Percentiles rank a stretch among this genome's conserved stretches.
Evolutionary conservation across 1,139 yeast genomes (phyloP).

Genomic region (Yamadazyma blattariae): DNA sequence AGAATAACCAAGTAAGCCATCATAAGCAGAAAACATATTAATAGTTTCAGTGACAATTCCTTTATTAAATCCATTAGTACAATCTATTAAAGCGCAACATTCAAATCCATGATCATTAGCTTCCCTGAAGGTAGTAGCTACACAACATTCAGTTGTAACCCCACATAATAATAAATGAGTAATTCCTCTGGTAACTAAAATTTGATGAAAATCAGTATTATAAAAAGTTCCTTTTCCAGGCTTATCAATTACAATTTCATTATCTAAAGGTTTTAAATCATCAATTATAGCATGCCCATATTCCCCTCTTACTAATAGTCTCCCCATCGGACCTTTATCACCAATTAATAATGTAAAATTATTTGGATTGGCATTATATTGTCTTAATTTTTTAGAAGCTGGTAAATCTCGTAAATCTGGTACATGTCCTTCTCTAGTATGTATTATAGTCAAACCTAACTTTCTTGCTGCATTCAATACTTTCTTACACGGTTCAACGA

Average conservation of each 20-base stretch:
- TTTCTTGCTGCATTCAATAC: slow-evolving; percentile 11
- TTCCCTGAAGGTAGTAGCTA: slow-evolving; percentile 14
- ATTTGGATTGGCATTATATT: slow-evolving; percentile 10
- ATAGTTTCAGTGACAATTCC: slow-evolving; percentile 11
- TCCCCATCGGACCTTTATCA: slow-evolving; percentile 15
- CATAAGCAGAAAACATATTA: slow-evolving; percentile 14
- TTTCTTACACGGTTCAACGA: slow-evolving; percentile 10
- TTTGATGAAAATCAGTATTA: slow-evolving; percentile 14
- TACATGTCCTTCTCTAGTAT: slow-evolving; percentile 14
- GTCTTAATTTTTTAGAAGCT: slow-evolving; percentile 10
- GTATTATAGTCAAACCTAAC: slow-evolving; percentile 11
- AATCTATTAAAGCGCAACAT: slow-evolving; percentile 12
- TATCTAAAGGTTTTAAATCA: slow-evolving; percentile 8
- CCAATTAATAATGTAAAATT: slow-evolving; percentile 12
- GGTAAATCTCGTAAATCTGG: slow-evolving; percentile 13
- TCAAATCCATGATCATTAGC: slow-evolving; percentile 16
- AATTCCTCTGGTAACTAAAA: slow-evolving; percentile 13
- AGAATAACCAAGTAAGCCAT: slow-evolving; percentile 12
- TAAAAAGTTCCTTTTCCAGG: slow-evolving; percentile 15
- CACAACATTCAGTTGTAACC: slow-evolving; percentile 16
- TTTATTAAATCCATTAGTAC: slow-evolving; percentile 12
- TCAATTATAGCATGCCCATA: slow-evolving; percentile 13
- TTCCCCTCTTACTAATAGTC: slow-evolving; percentile 11
- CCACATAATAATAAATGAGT: slow-evolving; percentile 14
- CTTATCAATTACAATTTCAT: slow-evolving; percentile 13